Percentiles rank a stretch among this genome's conserved stretches.
These are phyloP conservation scores for Ophiosphaerella narmari DNA, from an alignment of 2,329 filamentous ascomycete species.

Conservation along the genomic window DNA sequence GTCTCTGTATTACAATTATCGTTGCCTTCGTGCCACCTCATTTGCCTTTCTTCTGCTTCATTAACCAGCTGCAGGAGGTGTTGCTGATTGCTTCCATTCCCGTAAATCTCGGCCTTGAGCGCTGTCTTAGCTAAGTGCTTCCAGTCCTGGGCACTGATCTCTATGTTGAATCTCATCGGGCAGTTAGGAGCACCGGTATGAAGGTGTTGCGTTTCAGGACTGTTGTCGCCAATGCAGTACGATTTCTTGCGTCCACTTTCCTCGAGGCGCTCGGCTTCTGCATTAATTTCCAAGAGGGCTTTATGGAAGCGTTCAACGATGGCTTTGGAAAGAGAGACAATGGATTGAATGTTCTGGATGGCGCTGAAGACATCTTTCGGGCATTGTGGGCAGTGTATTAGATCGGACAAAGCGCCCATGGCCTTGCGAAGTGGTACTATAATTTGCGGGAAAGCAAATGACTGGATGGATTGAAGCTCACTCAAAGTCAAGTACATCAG, in stretches of 20 bases:
- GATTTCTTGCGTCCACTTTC: conserved; percentile 43
- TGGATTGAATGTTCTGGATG: conserved; percentile 52
- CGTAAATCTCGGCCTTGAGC: conserved; percentile 51
- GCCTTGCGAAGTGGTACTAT: conserved; percentile 50
- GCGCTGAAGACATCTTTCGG: conserved; percentile 48
- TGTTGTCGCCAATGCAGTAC: conserved; percentile 52
- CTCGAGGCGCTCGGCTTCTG: conserved; percentile 43
- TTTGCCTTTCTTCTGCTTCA: conserved; percentile 49
- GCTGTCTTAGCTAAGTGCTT: conserved; percentile 50
- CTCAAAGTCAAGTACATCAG: conserved; percentile 52
- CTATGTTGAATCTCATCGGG: conserved; percentile 51
- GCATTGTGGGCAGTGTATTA: conserved; percentile 51
- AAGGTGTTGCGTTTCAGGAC: conserved; percentile 43
- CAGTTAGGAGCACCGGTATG: conserved; percentile 52
- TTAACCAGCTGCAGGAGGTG: conserved; percentile 44
- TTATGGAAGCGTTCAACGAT: conserved; percentile 50
- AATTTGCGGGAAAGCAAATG: conserved; percentile 50
- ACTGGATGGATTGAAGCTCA: conserved; percentile 46
- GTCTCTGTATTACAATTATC: conserved; percentile 21
- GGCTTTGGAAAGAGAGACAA: conserved; percentile 49
- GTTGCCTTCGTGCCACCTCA: conserved; percentile 45
- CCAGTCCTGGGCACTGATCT: conserved; percentile 53
- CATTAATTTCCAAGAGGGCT: conserved; percentile 47
- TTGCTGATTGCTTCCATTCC: conserved; percentile 35
- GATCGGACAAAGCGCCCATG: conserved; percentile 44